These are phyloP conservation scores for Rosa lucieae DNA, from an alignment of 306 rosid genomes.

Conservation along the genomic window DNA sequence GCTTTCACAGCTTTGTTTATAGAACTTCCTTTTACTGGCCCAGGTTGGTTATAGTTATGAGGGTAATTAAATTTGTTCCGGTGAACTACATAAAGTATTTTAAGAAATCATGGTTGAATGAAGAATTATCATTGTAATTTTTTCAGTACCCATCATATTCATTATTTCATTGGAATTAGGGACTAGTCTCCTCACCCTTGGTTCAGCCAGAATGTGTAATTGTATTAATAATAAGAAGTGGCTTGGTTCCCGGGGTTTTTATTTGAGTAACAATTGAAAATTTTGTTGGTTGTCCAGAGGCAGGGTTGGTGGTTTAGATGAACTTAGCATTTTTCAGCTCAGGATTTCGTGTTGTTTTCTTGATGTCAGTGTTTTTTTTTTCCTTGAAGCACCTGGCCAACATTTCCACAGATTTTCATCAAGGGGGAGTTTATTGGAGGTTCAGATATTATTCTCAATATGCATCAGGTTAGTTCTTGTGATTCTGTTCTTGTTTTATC, in stretches of 20 bases:
- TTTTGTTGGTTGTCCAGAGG: not conserved
- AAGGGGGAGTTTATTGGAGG: constrained; percentile 96
- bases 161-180: not conserved
- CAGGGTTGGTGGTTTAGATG: not conserved
- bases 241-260: not conserved
- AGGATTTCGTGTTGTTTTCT: not conserved
- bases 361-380: not conserved
- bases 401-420: constrained; percentile 88
- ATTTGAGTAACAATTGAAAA: not conserved
- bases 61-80: not conserved
- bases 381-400: constrained; percentile 72
- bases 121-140: not conserved
- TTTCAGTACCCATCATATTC: not conserved
- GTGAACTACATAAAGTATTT: no score
- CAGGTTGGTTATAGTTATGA: not conserved
- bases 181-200: not conserved
- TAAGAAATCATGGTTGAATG: not conserved
- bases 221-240: no score
- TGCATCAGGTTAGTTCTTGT: constrained; percentile 68
- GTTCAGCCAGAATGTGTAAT: not conserved
- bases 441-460: constrained; percentile 75
- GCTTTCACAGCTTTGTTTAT: not conserved
- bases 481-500: not conserved
- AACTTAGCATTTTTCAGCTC: not conserved
- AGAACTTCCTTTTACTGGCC: not conserved